Percentiles rank a stretch among this genome's conserved stretches.
phyloP scores from a whole-genome alignment of 148 eudicot species.

The Rhododendron vialii region DNA sequence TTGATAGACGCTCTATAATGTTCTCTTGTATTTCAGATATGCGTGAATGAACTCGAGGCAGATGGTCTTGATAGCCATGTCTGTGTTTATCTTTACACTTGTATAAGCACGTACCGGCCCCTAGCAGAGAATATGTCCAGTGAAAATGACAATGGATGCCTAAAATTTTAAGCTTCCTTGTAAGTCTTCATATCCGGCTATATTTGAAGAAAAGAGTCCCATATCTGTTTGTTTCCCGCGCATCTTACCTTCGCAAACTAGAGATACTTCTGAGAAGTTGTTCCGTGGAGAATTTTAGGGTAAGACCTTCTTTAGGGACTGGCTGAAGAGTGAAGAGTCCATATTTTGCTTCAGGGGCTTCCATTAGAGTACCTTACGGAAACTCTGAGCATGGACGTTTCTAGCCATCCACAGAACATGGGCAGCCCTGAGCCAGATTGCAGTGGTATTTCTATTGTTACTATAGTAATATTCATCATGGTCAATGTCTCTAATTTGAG shows the following conservation, averaged over 20 bases:
- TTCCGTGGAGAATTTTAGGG: background rate
- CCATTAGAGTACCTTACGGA: background rate
- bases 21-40: conserved; percentile 12
- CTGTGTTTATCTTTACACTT: background rate
- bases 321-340: background rate
- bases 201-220: conserved; percentile 4
- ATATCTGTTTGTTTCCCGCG: background rate
- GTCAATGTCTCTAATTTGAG: background rate
- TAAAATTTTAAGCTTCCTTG: conserved; percentile 13
- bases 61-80: background rate
- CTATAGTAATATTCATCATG: background rate
- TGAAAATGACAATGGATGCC: background rate
- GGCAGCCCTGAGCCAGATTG: background rate
- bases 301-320: background rate
- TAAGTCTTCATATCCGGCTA: background rate
- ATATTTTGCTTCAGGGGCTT: too few species aligned
- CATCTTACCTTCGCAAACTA: background rate
- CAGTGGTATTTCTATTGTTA: background rate
- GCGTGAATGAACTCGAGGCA: conserved; percentile 8
- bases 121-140: background rate
- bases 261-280: background rate
- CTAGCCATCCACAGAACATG: background rate
- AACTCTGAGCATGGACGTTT: background rate
- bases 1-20: background rate
- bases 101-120: background rate